Base-by-base conservation (phyloP, 148 eudicot genomes). In the Persicaria maculosa region DNA sequence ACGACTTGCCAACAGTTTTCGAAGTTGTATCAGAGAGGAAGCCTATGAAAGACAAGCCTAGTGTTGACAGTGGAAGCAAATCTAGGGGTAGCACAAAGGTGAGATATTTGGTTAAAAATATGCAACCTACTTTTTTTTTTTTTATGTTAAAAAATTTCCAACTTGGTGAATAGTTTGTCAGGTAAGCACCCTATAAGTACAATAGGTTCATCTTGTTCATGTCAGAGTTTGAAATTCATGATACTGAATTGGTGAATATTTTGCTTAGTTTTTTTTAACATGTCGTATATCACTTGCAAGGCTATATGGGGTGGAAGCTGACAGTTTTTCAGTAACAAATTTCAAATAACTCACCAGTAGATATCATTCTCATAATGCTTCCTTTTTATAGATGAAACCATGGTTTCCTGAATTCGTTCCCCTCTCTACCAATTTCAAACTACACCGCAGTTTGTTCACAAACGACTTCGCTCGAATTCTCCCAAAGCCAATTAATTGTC, bases 1-100 rank as follows among this genome's bases (percentile, higher is more conserved):
- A 92, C 82, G 96, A 92, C 71, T 79, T 85, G 64, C 97, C 95
- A 19, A 92, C 95, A 61, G 91, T 88, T 58, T 92, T 90, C 74
- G 96, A 90, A 79, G 88, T 88, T 71, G 90, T 92, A 77, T 75
- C 93, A 17, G 95, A 87, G 61, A 88, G 88, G 85, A 90, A 88
- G 81, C 84, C 91, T 68, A 77, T 80, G 59, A 93, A 93, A 80
- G 97, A 93, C 78, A 93, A 87, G 87, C 93, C 90, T 74, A 87
- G 88, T 77, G 88, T 89, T 36, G 93, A 93, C 68, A 88, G 96
- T 74, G 96, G 96, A 72, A 89, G 93, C 88, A 93, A 82, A 81
- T 89, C 90, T 50, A 85, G 88, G 45, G 90, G 86, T 72, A 87
- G 90, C 85, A 76, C 86, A 48, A 93, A 93, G 93, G 97, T 65